Percentiles rank a stretch among this genome's conserved stretches.
Conservation (phyloP, 169 alveolate species). For the Plasmodium falciparum region DNA sequence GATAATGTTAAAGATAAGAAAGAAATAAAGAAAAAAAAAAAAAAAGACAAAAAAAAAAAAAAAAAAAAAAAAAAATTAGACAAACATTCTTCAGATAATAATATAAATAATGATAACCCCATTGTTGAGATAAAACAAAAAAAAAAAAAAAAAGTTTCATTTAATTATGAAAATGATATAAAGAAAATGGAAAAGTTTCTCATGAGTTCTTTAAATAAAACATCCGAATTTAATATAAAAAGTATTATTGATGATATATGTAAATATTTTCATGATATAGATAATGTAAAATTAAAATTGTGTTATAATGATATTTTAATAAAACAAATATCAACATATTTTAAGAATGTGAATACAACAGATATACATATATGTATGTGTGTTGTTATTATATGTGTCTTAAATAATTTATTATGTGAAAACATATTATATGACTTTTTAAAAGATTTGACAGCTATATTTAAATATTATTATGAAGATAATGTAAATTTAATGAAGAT, state of each 20-base stretch:
- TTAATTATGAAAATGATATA: slow-evolving; percentile 18
- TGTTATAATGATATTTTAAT: slow-evolving; percentile 17
- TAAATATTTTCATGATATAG: slow-evolving; percentile 61
- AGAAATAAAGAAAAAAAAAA: not conserved
- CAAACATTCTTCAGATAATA: not conserved
- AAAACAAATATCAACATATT: slow-evolving; percentile 26
- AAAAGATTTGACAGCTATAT: slow-evolving; percentile 15
- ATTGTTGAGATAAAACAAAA: not conserved
- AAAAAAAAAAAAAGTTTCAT: slow-evolving; percentile 18
- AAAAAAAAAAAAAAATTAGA: slow-evolving; percentile 24
- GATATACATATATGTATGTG: slow-evolving; percentile 65
- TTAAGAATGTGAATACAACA: slow-evolving; percentile 50
- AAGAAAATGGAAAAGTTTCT: slow-evolving; percentile 71
- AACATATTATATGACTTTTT: slow-evolving; percentile 51
- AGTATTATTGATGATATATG: slow-evolving; percentile 56
- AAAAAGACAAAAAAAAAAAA: slow-evolving; percentile 31
- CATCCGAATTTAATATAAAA: slow-evolving; percentile 73
- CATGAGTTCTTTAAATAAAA: slow-evolving; percentile 39
- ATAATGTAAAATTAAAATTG: slow-evolving; percentile 16
- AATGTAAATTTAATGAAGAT: slow-evolving; percentile 32
- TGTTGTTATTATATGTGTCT: slow-evolving; percentile 39
- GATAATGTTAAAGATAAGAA: slow-evolving; percentile 37
- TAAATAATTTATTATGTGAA: slow-evolving; percentile 48
- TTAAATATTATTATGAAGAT: slow-evolving; percentile 31
- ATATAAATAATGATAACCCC: not conserved